Evolutionary conservation across 768 basidiomycete genomes (phyloP).

Genomic region (Tremella yokohamensis): DNA sequence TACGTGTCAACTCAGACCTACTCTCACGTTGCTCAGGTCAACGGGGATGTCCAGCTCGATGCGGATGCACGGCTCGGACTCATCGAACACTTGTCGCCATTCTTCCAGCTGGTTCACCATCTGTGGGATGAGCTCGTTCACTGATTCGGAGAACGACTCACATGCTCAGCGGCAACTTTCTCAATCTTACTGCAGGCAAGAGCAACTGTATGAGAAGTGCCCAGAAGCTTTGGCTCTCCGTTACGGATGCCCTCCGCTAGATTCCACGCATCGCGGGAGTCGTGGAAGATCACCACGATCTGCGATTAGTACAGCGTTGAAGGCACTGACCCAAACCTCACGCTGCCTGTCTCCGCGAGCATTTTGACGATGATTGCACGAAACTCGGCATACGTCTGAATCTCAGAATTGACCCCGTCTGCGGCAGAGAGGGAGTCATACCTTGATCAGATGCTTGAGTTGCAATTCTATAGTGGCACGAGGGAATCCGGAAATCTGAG

Average conservation of each 20-base stretch:
- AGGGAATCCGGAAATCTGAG: conserved; percentile 26
- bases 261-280: conserved; percentile 33
- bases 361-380: conserved; percentile 68
- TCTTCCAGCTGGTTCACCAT: conserved; percentile 9
- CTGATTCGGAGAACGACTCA: conserved; percentile 8
- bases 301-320: conserved; percentile 4
- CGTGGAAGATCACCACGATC: conserved; percentile 38
- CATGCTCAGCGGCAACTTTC: conserved; percentile 21
- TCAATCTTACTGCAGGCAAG: conserved; percentile 37
- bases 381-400: conserved; percentile 73
- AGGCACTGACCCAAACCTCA: conserved; percentile 8
- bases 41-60: conserved; percentile 18
- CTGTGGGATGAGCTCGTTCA: neutral
- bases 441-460: conserved; percentile 14
- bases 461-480: conserved; percentile 7
- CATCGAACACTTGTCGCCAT: conserved; percentile 19
- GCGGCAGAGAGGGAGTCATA: neutral
- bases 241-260: conserved; percentile 19
- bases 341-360: conserved; percentile 20
- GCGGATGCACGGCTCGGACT: conserved; percentile 23
- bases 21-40: conserved; percentile 16
- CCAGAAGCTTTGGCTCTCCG: conserved; percentile 12
- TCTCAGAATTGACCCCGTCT: conserved; percentile 35
- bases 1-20: too few relatives aligned
- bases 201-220: conserved; percentile 6